A percentile compares a stretch with the other conserved stretches of the same genome.
Conservation (phyloP, 345 rosid species). For the sweet orange (Citrus sinensis) region DVS_A1.0 CM039163.1:52214001-52214500, state of each 20-base stretch:
- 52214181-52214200: not conserved
- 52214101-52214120: slow-evolving; percentile 88
- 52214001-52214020: slow-evolving; percentile 7
- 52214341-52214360: slow-evolving; percentile 61
- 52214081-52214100: slow-evolving; percentile 90
- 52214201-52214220: not conserved
- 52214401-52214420: slow-evolving; percentile 98
- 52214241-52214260: not conserved
- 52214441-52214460: slow-evolving; percentile 97
- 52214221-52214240: not conserved
- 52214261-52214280: not conserved
- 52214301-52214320: slow-evolving; percentile 80
- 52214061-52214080: slow-evolving; percentile 99
- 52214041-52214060: slow-evolving; percentile 90
- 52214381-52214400: slow-evolving; percentile 91
- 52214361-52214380: slow-evolving; percentile 78
- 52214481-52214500: slow-evolving; percentile 97
- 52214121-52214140: slow-evolving; percentile 92
- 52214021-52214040: slow-evolving; percentile 6
- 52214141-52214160: slow-evolving; percentile 86
- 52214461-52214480: slow-evolving; percentile 92
- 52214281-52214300: not conserved
- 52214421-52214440: slow-evolving; percentile 94
- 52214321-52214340: slow-evolving; percentile 87
- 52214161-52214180: slow-evolving; percentile 18